Base-by-base conservation (phyloP, 2,329 filamentous ascomycete species). In the Ploettnerulaceae sp. region DNA sequence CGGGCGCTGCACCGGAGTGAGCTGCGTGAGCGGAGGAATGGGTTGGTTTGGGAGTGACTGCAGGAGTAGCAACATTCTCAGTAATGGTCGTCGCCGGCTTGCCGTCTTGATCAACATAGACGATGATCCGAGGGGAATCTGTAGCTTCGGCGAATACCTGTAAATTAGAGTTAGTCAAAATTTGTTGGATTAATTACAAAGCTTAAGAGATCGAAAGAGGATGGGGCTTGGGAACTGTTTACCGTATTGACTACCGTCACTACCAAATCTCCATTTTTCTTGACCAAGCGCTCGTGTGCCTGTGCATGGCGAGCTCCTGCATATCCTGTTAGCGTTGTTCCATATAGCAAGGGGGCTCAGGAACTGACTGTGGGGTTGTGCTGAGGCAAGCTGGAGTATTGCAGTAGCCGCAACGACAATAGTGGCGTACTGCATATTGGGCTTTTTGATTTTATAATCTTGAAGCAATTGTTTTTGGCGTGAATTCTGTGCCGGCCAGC, bases 31-130 rank as follows among this genome's bases (percentile, higher is more conserved):
- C 36, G 8, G 14, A 34, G 20, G 38, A 11, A 36, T 31, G 32
- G 15, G 45, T 28, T 29, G n/a, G 39, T 20, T 39, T 15, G 29
- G 29, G 29, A 7, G 25, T 12, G 25, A 12, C 7, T 12, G 12
- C 25, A 14, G 31, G 26, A 5, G 33, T 41, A 32, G 42, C 11
- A 9, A 57, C 33, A 8, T 50, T 32, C 8, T 49, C 34, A 5
- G 56, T 71, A 14, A 61, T 59, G 6, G 69, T 75, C 31, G 67
- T 70, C 50, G 80, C 54, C 2, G 71, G 67, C n/a, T 72, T 68
- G 45, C 79, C 78, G 47, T 73, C 62, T 53, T 75, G 66, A 58
- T 86, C 72, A 35, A 84, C 76, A 64, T 76, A 84, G 57, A 84
- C 72, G 56, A 84, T 71, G 17, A 73, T 71, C 48, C 74, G 67